Evolutionary conservation across 2,329 filamentous ascomycete genomes (phyloP), one percentile per base, ranked within the genome.

Genomic region (Nothophoma quercina): DNA sequence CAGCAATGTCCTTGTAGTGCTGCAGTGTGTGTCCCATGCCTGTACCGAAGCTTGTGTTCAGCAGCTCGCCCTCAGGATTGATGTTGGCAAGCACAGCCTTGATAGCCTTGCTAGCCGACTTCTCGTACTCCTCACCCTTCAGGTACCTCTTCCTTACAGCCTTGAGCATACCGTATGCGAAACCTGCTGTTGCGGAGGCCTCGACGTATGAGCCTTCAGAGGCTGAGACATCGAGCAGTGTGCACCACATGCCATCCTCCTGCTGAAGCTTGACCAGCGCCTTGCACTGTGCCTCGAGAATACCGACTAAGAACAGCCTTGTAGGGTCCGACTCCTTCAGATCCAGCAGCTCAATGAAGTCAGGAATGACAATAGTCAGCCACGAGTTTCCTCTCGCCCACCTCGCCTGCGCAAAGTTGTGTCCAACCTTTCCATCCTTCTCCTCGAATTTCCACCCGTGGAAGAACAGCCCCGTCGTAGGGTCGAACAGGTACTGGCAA

Each of bases 321-420:
- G 91, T 77, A 0, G 87, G 82, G 61, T 91, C 88, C 2, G 72
- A 74, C 2, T 78, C 70, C 2, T 80, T 75, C 21, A 91, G 75
- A 30, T 87, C 82, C 30, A 93, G 75, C 42, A 93, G 71, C 69
- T 93, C 90, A 49, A 93, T 81, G 61, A 93, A 89, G 65, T 93
- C 90, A 0, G 89, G 89, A 45, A 93, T 89, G n/a, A 85, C 89
- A 55, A 93, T 93, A 0, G 89, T 93, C 38, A 93, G 69, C 90
- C 90, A 93, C 56, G 80, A 82, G 68, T 90, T 90, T 15, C 83
- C 83, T n/a, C 83, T 71, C 10, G 81, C 83, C 83, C 83, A 85
- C 28, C 81, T 72, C 7, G 82, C 83, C 42, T 76, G 63, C 2
- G 82, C 83, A 59, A 84, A 85, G 59, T 85, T 84, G 61, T 85